Conservation (phyloP, 495 filamentous ascomycete species). For the Cenococcum geophilum region DNA sequence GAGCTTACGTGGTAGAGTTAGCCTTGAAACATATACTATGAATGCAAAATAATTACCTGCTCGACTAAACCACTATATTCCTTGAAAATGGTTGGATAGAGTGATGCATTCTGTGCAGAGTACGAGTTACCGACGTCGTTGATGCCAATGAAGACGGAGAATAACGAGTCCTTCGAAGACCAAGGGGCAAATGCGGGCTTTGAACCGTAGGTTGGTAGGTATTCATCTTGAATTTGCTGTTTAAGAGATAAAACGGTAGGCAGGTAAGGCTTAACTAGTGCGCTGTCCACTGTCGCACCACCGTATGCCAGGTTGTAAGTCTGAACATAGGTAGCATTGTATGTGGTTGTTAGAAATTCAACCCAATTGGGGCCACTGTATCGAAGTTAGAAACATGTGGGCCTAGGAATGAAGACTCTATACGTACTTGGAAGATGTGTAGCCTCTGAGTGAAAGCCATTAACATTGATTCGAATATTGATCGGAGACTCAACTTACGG, state of each 20-base stretch:
- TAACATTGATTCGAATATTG: background rate
- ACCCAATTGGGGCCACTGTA: conserved; percentile 48
- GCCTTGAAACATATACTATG: background rate
- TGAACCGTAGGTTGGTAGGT: conserved; percentile 43
- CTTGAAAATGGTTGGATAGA: conserved; percentile 52
- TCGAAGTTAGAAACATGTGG: conserved; percentile 5
- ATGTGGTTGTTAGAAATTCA: conserved; percentile 56
- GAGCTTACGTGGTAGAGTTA: background rate
- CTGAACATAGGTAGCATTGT: conserved; percentile 54
- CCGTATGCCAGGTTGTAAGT: conserved; percentile 66
- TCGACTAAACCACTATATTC: conserved; percentile 52
- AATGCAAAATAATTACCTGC: conserved; percentile 35
- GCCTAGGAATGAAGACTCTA: conserved; percentile 40
- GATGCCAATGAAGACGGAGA: conserved; percentile 70
- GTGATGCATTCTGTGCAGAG: conserved; percentile 41
- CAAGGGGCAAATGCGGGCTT: conserved; percentile 48
- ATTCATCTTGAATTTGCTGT: conserved; percentile 51
- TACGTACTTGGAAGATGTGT: conserved; percentile 50
- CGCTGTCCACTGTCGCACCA: conserved; percentile 61
- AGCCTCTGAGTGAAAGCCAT: conserved; percentile 35
- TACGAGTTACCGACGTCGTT: conserved; percentile 71
- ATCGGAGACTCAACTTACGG: conserved; percentile 37
- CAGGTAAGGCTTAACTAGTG: conserved; percentile 48
- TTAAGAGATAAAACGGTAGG: conserved; percentile 52
- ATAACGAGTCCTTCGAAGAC: conserved; percentile 50